Base-by-base conservation (phyloP, 495 filamentous ascomycete species). In the Trichoderma gamsii region DNA sequence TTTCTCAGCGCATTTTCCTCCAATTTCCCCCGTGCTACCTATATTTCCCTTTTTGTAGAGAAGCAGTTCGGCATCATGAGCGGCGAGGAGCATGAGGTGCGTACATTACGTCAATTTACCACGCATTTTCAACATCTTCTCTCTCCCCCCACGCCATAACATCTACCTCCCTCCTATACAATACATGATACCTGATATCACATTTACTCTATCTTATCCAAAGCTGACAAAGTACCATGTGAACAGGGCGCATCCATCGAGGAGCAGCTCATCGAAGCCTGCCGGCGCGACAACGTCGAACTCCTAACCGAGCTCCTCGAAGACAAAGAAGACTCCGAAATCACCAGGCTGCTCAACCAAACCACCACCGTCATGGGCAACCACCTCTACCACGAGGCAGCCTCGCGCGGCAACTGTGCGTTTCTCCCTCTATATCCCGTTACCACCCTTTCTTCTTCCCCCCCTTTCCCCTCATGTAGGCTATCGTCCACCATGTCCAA, bases 221-320 rank as follows among this genome's bases (percentile, higher is more conserved):
- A 44, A 4, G 4, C 29, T 29, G 4, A 29, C 29, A 29, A 29
- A 29, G 4, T 4, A 29, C 29, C 29, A 29, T 29, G 29, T 29
- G 4, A 38, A 35, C 35, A 97, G 92, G 95, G 95, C 76, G 95
- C 96, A 68, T 90, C 91, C 64, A 86, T 88, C 15, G 79, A 85
- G 72, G 96, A 99, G 78, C 86, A 89, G 71, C 85, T 98, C 68
- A 87, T 99, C 77, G 95, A 97, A 82, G 90, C 96, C 72, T 93
- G 89, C 79, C 92, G 95, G 43, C 88, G 95, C 68, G 91, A 98
- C 82, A 97, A 98, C 78, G 86, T 87, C 70, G 87, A 91, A 52
- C 87, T 99, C 59, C 87, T 99, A 67, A 74, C 83, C 70, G 77
- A 84, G 59, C 75, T 84, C 52, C 85, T 90, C 67, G 76, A 83